Conservation (phyloP, 257 asterid genomes). For the Euphrasia confusa region DNA sequence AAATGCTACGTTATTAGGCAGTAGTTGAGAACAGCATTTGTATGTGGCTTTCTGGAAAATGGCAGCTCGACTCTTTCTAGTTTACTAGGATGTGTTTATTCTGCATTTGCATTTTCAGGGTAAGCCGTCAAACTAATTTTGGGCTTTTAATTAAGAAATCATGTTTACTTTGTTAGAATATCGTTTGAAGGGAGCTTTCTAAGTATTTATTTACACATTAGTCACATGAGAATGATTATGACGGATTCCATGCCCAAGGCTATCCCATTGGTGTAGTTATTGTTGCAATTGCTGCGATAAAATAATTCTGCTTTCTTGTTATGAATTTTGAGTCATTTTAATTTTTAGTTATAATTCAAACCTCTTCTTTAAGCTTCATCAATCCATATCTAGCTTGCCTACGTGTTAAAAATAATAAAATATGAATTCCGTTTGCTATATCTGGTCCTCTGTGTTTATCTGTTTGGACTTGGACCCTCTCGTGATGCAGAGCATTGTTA, state of each 20-base stretch:
- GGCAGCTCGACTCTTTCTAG: too few species aligned
- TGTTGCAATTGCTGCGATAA: too few species aligned
- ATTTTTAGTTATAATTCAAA: too few species aligned
- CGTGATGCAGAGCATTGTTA: background rate
- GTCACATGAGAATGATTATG: background rate
- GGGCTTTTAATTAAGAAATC: background rate
- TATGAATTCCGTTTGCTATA: background rate
- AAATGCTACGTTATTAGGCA: too few species aligned
- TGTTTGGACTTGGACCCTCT: slow-evolving; percentile 11
- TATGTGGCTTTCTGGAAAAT: too few species aligned
- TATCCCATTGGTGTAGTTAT: background rate
- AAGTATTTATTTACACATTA: background rate
- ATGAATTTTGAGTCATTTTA: too few species aligned
- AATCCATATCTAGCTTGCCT: too few species aligned
- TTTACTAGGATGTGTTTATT: background rate
- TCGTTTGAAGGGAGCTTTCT: too few species aligned
- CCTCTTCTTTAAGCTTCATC: too few species aligned
- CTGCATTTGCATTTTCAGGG: background rate
- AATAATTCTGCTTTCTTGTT: too few species aligned
- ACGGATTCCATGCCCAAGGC: slow-evolving; percentile 3
- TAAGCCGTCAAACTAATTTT: slow-evolving; percentile 12
- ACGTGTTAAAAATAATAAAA: too few species aligned
- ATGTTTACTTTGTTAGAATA: background rate
- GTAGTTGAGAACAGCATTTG: too few species aligned
- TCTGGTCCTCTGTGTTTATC: slow-evolving; percentile 1